Percentiles rank a stretch among this genome's conserved stretches.
Evolutionary conservation across 2,329 filamentous ascomycete genomes (phyloP).

Genomic region (Dothistroma pini): DNA sequence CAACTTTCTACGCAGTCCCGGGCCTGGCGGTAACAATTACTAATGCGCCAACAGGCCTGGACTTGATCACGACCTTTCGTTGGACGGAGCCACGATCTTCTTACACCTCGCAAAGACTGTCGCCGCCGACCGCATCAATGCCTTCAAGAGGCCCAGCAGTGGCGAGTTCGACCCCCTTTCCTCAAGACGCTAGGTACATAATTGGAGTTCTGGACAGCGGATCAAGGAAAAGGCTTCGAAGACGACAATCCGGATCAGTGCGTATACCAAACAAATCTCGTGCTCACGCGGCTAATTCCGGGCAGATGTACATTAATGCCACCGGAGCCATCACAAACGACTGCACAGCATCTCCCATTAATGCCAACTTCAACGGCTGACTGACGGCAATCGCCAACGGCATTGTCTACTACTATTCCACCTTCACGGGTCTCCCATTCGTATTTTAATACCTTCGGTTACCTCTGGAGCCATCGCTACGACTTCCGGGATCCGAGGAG

Average conservation of each 20-base stretch:
- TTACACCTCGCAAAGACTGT: background rate
- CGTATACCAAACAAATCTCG: background rate
- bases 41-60: constrained; percentile 30
- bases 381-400: constrained; percentile 28
- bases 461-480: constrained; percentile 28
- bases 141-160: background rate
- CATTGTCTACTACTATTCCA: constrained; percentile 29
- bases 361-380: constrained; percentile 26
- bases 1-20: constrained; percentile 29
- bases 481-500: constrained; percentile 23
- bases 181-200: constrained; percentile 17
- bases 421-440: constrained; percentile 22
- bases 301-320: constrained; percentile 24
- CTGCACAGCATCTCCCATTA: constrained; percentile 29
- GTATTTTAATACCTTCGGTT: constrained; percentile 26
- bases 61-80: constrained; percentile 28
- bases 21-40: constrained; percentile 27
- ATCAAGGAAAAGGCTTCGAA: constrained; percentile 8
- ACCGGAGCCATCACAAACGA: constrained; percentile 32
- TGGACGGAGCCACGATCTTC: constrained; percentile 23
- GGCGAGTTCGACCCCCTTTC: constrained; percentile 10
- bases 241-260: constrained; percentile 22
- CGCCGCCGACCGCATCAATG: background rate
- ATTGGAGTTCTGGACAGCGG: constrained; percentile 11
- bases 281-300: background rate